Evolutionary conservation across 139 green algal genomes (phyloP).

Genomic region (Mychonastes homosphaera): DNA sequence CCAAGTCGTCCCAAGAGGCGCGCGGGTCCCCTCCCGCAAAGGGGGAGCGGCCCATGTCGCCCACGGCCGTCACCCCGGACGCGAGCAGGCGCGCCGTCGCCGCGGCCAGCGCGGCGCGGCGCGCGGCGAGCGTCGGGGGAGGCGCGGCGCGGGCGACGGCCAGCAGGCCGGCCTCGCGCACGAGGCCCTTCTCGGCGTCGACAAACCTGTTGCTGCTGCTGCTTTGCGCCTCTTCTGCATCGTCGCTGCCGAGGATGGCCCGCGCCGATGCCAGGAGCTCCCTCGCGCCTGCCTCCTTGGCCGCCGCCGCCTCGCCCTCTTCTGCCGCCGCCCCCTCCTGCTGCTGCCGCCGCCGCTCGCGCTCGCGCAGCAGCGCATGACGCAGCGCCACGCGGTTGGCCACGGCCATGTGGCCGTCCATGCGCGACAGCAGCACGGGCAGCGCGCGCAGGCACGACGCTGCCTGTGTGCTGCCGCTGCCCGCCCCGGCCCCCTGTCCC

Average conservation of each 20-base stretch:
- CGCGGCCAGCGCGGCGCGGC: conserved; percentile 21
- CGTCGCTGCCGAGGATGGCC: too few relatives aligned
- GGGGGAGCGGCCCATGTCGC: conserved; percentile 43
- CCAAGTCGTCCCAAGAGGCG: conserved; percentile 32
- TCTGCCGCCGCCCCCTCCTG: neutral
- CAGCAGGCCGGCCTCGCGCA: conserved; percentile 26
- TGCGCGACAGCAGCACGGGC: conserved; percentile 35
- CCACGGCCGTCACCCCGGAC: conserved; percentile 46
- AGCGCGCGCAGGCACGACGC: too few relatives aligned
- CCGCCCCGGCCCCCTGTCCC: too few relatives aligned
- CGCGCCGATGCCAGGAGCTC: too few relatives aligned
- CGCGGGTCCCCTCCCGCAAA: conserved; percentile 8
- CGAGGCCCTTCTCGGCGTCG: too few relatives aligned
- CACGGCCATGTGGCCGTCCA: conserved; percentile 51
- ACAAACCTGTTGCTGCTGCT: too few relatives aligned
- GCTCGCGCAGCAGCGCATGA: too few relatives aligned
- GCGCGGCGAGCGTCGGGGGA: neutral
- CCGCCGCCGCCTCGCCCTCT: conserved; percentile 3
- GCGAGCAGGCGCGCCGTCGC: conserved; percentile 32
- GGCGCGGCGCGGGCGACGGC: conserved; percentile 17
- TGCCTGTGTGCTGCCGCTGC: too few relatives aligned
- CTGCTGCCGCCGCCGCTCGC: neutral
- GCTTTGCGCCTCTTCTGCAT: too few relatives aligned
- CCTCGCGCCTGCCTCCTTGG: too few relatives aligned
- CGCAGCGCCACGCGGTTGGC: conserved; percentile 39